Evolutionary conservation across 1,284 basidiomycete species (phyloP).

Genomic region (Ganoderma meredithae): DNA sequence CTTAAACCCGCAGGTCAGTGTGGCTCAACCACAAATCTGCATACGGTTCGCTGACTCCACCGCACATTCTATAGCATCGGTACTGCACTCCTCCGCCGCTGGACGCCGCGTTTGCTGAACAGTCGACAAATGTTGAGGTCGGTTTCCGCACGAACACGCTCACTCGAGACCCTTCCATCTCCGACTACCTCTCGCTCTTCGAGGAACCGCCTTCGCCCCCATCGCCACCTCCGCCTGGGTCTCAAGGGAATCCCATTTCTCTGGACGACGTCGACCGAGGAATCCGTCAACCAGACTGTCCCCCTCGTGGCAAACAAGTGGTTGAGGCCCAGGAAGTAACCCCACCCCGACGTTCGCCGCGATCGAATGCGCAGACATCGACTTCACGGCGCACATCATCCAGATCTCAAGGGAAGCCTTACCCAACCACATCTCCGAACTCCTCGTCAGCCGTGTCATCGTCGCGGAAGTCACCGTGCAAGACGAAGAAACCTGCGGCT

Average conservation of each 20-base stretch:
- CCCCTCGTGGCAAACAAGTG: background rate
- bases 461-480: too few relatives aligned
- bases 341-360: background rate
- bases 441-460: background rate
- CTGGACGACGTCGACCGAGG: background rate
- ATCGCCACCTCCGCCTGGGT: background rate
- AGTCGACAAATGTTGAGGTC: background rate
- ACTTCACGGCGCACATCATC: background rate
- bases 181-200: slow-evolving; percentile 13
- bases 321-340: background rate
- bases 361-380: background rate
- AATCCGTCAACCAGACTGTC: background rate
- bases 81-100: slow-evolving; percentile 27
- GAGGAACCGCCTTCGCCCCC: slow-evolving; percentile 7
- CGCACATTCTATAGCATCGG: slow-evolving; percentile 15
- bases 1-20: slow-evolving; percentile 21
- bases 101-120: slow-evolving; percentile 17
- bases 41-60: background rate
- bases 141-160: slow-evolving; percentile 14
- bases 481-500: background rate
- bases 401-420: background rate
- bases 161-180: background rate
- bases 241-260: background rate
- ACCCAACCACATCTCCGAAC: slow-evolving; percentile 1
- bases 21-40: background rate